Evolutionary conservation across 257 asterid genomes (phyloP).

Genomic region (Solanum microdontum): DNA sequence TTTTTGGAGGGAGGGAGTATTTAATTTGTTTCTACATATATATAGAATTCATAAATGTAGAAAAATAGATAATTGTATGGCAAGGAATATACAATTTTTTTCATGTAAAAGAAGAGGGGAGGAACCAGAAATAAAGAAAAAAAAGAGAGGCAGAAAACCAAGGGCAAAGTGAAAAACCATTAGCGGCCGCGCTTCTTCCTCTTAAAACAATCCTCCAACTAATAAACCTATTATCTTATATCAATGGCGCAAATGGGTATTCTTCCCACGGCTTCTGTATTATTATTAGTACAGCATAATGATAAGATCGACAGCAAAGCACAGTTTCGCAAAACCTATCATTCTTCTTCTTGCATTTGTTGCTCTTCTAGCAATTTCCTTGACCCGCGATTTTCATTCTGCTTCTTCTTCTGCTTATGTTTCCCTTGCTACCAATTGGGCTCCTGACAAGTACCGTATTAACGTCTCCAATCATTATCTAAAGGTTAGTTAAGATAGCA

Average conservation of each 20-base stretch:
- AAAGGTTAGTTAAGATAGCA: slow-evolving; percentile 11
- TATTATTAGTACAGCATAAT: not conserved
- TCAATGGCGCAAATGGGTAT: slow-evolving; percentile 6
- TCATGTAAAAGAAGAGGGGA: not conserved
- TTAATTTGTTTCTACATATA: not conserved
- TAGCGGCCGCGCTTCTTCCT: slow-evolving; percentile 37
- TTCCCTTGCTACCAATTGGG: slow-evolving; percentile 26
- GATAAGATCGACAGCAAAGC: slow-evolving; percentile 29
- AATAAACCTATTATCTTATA: not conserved
- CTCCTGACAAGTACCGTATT: slow-evolving; percentile 6
- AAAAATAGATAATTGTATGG: not conserved
- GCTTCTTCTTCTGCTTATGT: slow-evolving; percentile 26
- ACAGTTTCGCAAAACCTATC: slow-evolving; percentile 32
- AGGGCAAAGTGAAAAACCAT: slow-evolving; percentile 25
- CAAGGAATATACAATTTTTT: not conserved
- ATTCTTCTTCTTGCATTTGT: slow-evolving; percentile 24
- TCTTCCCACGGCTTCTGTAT: not conserved
- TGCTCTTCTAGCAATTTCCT: slow-evolving; percentile 31
- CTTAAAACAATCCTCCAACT: not conserved
- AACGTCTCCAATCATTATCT: not conserved
- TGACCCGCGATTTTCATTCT: slow-evolving; percentile 34
- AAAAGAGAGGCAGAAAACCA: not conserved
- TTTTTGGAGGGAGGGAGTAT: not conserved
- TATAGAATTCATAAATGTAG: not conserved
- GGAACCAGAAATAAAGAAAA: not conserved